Evolutionary conservation across 345 rosid genomes (phyloP).

Genomic region (Noccaea caerulescens): DNA sequence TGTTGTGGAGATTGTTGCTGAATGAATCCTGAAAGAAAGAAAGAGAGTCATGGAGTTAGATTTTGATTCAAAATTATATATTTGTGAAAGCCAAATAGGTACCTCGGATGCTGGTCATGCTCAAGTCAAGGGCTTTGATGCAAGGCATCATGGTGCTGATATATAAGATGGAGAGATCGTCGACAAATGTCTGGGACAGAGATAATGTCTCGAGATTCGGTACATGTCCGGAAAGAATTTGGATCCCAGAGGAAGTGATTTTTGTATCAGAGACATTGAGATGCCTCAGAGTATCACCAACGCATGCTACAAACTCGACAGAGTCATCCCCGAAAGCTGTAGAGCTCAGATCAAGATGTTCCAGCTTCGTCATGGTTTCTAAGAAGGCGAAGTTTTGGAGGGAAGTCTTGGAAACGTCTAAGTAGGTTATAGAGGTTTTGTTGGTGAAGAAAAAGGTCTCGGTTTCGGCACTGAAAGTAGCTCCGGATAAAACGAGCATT

Average conservation of each 20-base stretch:
- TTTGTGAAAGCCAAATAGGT: conserved; percentile 13
- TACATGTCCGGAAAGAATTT: conserved; percentile 62
- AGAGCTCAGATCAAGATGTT: conserved; percentile 76
- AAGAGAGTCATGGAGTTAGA: conserved; percentile 7
- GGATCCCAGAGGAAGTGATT: conserved; percentile 70
- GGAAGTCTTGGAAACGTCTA: conserved; percentile 72
- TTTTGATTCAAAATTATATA: conserved; percentile 1
- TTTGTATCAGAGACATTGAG: conserved; percentile 69
- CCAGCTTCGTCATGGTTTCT: conserved; percentile 56
- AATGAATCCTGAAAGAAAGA: conserved; percentile 58
- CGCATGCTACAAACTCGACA: conserved; percentile 51
- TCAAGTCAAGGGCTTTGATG: conserved; percentile 67
- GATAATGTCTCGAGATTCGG: conserved; percentile 68
- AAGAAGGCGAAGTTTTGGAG: conserved; percentile 62
- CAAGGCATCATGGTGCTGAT: conserved; percentile 61
- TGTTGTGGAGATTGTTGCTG: conserved; percentile 45
- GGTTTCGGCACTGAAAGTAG: conserved; percentile 61
- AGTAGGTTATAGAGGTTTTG: conserved; percentile 53
- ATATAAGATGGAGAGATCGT: conserved; percentile 65
- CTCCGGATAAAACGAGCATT: conserved; percentile 67
- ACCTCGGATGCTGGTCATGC: conserved; percentile 78
- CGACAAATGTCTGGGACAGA: conserved; percentile 59
- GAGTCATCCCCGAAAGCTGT: conserved; percentile 71
- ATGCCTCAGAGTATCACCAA: conserved; percentile 65
- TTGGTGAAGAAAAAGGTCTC: conserved; percentile 56